Evolutionary conservation across 768 basidiomycete species (phyloP).

Genomic region (Lentinus tigrinus): DNA sequence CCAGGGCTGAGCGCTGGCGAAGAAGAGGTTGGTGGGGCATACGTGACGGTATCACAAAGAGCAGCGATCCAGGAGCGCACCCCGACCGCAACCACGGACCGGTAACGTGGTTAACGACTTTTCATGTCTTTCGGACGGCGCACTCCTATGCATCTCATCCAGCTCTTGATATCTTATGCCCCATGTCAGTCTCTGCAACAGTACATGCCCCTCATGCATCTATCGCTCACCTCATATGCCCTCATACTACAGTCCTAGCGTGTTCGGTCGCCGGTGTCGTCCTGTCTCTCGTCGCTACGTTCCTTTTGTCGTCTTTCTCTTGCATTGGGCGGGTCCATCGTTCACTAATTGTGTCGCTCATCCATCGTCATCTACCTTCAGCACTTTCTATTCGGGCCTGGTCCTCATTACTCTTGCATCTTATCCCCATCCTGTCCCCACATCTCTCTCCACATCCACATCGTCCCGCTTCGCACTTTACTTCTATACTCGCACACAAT

Average conservation of each 20-base stretch:
- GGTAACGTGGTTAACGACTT: slow-evolving; percentile 10
- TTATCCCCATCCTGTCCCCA: slow-evolving; percentile 4
- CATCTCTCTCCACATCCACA: background rate
- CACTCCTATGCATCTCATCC: slow-evolving; percentile 19
- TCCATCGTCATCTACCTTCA: slow-evolving; percentile 13
- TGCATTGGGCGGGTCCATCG: slow-evolving; percentile 17
- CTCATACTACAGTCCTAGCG: slow-evolving; percentile 18
- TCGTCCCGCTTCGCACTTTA: slow-evolving; percentile 10
- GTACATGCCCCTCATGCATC: slow-evolving; percentile 16
- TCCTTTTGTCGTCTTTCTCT: slow-evolving; percentile 5
- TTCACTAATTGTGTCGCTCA: slow-evolving; percentile 15
- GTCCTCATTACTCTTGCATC: slow-evolving; percentile 16
- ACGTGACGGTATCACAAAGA: slow-evolving; percentile 82
- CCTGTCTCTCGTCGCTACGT: slow-evolving; percentile 16
- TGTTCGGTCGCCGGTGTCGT: slow-evolving; percentile 16
- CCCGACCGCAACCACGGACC: slow-evolving; percentile 28
- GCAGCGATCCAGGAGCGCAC: slow-evolving; percentile 64
- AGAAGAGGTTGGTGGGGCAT: slow-evolving; percentile 81
- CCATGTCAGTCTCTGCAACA: slow-evolving; percentile 20
- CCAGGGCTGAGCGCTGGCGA: slow-evolving; percentile 57
- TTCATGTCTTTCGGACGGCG: background rate
- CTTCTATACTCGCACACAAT: slow-evolving; percentile 16
- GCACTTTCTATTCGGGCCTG: slow-evolving; percentile 11
- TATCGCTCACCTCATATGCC: slow-evolving; percentile 12
- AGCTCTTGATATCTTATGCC: slow-evolving; percentile 22